Evolutionary conservation across 2,329 filamentous ascomycete genomes (phyloP).

Genomic region (Aspergillus sp.): DNA sequence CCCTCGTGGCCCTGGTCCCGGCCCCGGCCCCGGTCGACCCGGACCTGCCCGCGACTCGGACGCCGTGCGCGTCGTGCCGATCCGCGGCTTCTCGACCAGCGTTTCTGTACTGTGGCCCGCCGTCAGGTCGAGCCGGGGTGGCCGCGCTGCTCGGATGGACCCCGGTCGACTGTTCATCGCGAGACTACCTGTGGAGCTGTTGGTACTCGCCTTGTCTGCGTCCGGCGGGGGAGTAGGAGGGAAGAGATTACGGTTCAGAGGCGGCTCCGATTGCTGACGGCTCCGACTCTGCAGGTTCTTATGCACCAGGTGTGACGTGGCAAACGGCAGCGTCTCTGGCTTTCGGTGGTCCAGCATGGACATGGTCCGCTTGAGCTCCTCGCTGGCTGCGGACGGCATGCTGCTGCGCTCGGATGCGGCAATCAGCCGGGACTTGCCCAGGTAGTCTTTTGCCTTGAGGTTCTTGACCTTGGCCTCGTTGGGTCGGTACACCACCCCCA

Average conservation of each 20-base stretch:
- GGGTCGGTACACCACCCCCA: slow-evolving; percentile 90
- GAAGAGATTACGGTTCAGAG: slow-evolving; percentile 77
- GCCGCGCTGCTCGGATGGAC: slow-evolving; percentile 51
- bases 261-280: slow-evolving; percentile 82
- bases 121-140: slow-evolving; percentile 48
- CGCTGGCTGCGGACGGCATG: slow-evolving; percentile 66
- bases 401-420: slow-evolving; percentile 81
- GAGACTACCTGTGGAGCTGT: slow-evolving; percentile 28
- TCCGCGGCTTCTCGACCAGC: slow-evolving; percentile 40
- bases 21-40: slow-evolving; percentile 30
- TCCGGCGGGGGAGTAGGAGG: slow-evolving; percentile 98
- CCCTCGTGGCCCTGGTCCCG: slow-evolving; percentile 25
- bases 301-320: slow-evolving; percentile 89
- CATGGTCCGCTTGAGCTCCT: slow-evolving; percentile 54
- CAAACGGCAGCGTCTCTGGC: slow-evolving; percentile 82
- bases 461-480: slow-evolving; percentile 99
- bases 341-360: slow-evolving; percentile 70
- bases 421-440: slow-evolving; percentile 91
- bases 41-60: slow-evolving; percentile 54
- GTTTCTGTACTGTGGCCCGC: neutral
- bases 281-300: slow-evolving; percentile 73
- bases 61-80: slow-evolving; percentile 52
- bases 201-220: slow-evolving; percentile 61
- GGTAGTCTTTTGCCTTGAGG: slow-evolving; percentile 94
- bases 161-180: slow-evolving; percentile 49